phyloP scores from a whole-genome alignment of 768 basidiomycete species.

The Termitomyces sp. region DNA sequence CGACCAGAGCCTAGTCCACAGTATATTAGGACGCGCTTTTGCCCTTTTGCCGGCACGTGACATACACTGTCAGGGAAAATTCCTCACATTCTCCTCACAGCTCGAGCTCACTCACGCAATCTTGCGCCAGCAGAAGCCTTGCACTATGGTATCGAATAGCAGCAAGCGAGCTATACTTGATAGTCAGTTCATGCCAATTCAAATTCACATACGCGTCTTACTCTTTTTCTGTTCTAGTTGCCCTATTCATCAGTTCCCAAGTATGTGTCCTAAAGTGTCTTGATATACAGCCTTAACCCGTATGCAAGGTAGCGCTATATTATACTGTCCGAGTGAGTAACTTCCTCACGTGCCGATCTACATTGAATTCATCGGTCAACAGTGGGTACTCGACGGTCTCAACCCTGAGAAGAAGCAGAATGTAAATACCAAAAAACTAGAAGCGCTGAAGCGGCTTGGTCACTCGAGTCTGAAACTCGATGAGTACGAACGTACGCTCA shows the following conservation, averaged over 20 bases:
- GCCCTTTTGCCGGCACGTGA: neutral
- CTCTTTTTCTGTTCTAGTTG: conserved; percentile 29
- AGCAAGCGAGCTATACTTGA: conserved; percentile 17
- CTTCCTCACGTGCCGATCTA: neutral
- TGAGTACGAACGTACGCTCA: conserved; percentile 80
- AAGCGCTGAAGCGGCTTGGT: conserved; percentile 65
- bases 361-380: neutral
- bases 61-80: neutral
- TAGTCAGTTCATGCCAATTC: conserved; percentile 6
- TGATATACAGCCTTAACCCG: conserved; percentile 15
- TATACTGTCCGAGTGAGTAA: conserved; percentile 65
- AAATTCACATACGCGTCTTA: conserved; percentile 1
- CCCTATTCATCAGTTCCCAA: conserved; percentile 46
- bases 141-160: conserved; percentile 11
- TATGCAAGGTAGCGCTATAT: conserved; percentile 66
- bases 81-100: neutral
- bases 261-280: conserved; percentile 24
- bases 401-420: conserved; percentile 51
- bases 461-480: conserved; percentile 72
- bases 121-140: neutral
- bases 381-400: conserved; percentile 66
- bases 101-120: neutral
- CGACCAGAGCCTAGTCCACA: too few relatives aligned
- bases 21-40: too few relatives aligned
- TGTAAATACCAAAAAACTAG: conserved; percentile 62